Evolutionary conservation across 2,329 filamentous ascomycete species (phyloP).

Genomic region (Aspergillus fumigatiaffinis): DNA sequence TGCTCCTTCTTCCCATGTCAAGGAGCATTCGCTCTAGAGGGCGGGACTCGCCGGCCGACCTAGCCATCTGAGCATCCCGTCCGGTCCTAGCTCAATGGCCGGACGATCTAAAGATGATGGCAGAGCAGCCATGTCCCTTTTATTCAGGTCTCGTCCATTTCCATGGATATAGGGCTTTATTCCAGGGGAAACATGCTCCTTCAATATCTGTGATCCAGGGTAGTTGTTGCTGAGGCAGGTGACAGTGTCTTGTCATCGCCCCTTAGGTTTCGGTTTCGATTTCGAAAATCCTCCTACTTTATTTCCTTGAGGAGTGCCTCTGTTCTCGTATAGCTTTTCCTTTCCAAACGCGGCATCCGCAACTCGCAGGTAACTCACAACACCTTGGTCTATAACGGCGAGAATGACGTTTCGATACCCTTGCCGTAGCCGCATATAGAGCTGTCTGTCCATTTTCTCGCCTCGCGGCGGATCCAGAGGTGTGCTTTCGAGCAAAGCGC

Average conservation of each 20-base stretch:
- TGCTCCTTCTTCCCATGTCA: neutral
- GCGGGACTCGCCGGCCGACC: neutral
- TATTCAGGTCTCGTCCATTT: slow-evolving; percentile 23
- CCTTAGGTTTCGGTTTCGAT: slow-evolving; percentile 26
- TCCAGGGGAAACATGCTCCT: slow-evolving; percentile 26
- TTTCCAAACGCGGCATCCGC: slow-evolving; percentile 74
- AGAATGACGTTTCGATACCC: slow-evolving; percentile 80
- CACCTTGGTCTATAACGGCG: slow-evolving; percentile 82
- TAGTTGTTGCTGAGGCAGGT: neutral
- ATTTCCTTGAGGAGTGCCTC: slow-evolving; percentile 21
- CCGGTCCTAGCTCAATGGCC: slow-evolving; percentile 31
- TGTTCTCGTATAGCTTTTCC: slow-evolving; percentile 64
- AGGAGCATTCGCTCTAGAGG: neutral
- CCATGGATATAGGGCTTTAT: slow-evolving; percentile 23
- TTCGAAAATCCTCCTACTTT: slow-evolving; percentile 28
- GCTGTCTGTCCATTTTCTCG: slow-evolving; percentile 45
- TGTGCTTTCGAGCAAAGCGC: slow-evolving; percentile 66
- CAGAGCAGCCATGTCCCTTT: slow-evolving; percentile 30
- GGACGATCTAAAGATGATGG: slow-evolving; percentile 50
- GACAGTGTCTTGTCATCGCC: slow-evolving; percentile 26
- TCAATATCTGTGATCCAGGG: neutral
- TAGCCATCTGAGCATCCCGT: slow-evolving; percentile 38
- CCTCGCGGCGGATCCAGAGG: slow-evolving; percentile 61
- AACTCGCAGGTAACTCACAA: slow-evolving; percentile 82
- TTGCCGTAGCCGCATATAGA: slow-evolving; percentile 78